phyloP scores from a whole-genome alignment of 169 alveolate genomes.

The Eimeria falciformis region DNA sequence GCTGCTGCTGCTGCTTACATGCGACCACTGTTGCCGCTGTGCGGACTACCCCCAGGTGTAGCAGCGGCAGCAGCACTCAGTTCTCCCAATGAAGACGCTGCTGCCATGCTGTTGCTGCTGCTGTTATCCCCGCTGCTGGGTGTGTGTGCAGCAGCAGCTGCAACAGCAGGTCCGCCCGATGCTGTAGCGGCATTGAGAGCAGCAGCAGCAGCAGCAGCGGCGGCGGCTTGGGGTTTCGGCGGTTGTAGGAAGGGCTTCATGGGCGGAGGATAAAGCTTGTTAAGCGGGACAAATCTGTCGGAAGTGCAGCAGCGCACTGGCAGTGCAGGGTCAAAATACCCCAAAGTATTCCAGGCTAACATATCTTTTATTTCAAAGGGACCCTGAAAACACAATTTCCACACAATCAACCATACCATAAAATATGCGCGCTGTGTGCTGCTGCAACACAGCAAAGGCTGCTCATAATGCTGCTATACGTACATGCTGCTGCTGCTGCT shows the following conservation, averaged over 20 bases:
- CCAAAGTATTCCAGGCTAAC: conserved; percentile 82
- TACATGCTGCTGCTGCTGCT: background rate
- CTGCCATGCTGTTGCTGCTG: conserved; percentile 27
- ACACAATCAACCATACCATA: background rate
- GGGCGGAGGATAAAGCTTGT: conserved; percentile 83
- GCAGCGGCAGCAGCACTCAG: conserved; percentile 44
- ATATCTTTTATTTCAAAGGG: conserved; percentile 82
- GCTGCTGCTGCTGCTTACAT: conserved; percentile 1
- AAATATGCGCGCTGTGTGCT: background rate
- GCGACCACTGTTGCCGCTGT: conserved; percentile 63
- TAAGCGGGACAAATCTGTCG: conserved; percentile 82
- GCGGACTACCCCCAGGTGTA: conserved; percentile 36
- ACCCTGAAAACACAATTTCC: conserved; percentile 69
- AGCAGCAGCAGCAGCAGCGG: conserved; percentile 44
- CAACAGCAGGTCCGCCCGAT: conserved; percentile 25
- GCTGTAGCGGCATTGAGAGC: background rate
- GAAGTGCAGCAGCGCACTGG: conserved; percentile 85
- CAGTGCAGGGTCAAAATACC: conserved; percentile 84
- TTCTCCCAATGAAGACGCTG: conserved; percentile 38
- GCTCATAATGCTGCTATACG: background rate
- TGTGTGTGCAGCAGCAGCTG: conserved; percentile 21
- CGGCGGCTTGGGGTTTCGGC: conserved; percentile 81
- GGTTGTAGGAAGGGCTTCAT: conserved; percentile 79
- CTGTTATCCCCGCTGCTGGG: conserved; percentile 23
- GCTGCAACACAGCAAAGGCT: background rate